Evolutionary conservation across 306 rosid genomes (phyloP).

Genomic region (Comarum palustre): DNA sequence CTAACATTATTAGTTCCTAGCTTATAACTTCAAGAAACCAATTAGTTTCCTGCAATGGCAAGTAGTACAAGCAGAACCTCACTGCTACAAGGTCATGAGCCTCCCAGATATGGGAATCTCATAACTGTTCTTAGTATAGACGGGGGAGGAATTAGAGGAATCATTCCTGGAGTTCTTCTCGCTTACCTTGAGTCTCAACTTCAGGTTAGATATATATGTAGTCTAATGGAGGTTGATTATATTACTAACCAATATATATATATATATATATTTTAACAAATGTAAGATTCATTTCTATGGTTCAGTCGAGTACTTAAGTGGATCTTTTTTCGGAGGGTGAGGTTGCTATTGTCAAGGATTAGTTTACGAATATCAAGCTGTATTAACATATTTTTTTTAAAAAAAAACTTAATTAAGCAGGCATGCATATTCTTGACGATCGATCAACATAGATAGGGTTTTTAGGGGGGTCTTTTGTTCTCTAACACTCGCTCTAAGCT

Average conservation of each 20-base stretch:
- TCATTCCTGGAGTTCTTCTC: constrained; percentile 31
- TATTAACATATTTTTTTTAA: too few species aligned
- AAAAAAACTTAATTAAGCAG: too few species aligned
- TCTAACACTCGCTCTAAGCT: neutral
- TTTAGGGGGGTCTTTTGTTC: neutral
- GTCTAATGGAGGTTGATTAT: neutral
- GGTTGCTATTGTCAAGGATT: too few species aligned
- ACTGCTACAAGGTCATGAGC: neutral
- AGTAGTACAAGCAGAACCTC: neutral
- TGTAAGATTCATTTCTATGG: neutral
- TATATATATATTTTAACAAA: neutral
- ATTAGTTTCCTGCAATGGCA: neutral
- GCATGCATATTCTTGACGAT: too few species aligned
- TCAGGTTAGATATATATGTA: constrained; percentile 21
- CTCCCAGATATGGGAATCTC: constrained; percentile 20
- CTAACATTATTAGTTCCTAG: too few species aligned
- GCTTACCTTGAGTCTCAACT: constrained; percentile 30
- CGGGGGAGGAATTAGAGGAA: constrained; percentile 41
- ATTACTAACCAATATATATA: too few species aligned
- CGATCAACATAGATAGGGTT: too few species aligned
- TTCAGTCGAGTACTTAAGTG: too few species aligned
- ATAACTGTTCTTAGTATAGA: constrained; percentile 35
- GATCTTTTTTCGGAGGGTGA: too few species aligned
- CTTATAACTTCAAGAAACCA: neutral
- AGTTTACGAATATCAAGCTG: too few species aligned